Conservation (phyloP, 2,329 filamentous ascomycete species). For the Fusarium sp. region DNA sequence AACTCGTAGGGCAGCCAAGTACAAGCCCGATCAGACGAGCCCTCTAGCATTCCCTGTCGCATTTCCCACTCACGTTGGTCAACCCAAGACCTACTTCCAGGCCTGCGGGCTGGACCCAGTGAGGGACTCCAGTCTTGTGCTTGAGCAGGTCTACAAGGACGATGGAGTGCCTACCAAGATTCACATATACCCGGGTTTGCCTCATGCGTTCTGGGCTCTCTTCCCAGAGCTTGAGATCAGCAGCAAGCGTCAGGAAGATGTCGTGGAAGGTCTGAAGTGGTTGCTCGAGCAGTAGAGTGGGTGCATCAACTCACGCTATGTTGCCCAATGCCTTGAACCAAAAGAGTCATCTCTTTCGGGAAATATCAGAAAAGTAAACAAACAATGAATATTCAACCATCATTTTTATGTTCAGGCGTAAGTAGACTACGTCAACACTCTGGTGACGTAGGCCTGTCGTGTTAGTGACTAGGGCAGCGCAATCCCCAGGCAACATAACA, state of each 20-base stretch:
- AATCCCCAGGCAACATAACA: not conserved
- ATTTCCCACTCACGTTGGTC: conserved; percentile 26
- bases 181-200: conserved; percentile 47
- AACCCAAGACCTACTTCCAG: conserved; percentile 50
- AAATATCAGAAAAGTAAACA: not conserved
- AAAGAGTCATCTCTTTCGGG: not conserved
- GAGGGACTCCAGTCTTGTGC: conserved; percentile 45
- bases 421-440: not conserved
- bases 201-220: conserved; percentile 47
- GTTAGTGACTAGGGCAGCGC: conserved; percentile 22
- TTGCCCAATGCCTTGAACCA: not conserved
- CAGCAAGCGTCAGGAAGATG: conserved; percentile 39
- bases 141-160: conserved; percentile 47
- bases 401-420: not conserved
- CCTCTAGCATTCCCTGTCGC: conserved; percentile 44
- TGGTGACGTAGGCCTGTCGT: conserved; percentile 33
- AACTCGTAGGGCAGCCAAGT: conserved; percentile 32
- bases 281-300: conserved; percentile 16
- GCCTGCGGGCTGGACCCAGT: conserved; percentile 46
- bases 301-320: not conserved
- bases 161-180: conserved; percentile 42
- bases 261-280: conserved; percentile 40
- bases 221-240: conserved; percentile 37
- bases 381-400: not conserved
- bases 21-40: conserved; percentile 40